Conservation (phyloP, 768 basidiomycete genomes). For the Hortiboletus campestris region DNA sequence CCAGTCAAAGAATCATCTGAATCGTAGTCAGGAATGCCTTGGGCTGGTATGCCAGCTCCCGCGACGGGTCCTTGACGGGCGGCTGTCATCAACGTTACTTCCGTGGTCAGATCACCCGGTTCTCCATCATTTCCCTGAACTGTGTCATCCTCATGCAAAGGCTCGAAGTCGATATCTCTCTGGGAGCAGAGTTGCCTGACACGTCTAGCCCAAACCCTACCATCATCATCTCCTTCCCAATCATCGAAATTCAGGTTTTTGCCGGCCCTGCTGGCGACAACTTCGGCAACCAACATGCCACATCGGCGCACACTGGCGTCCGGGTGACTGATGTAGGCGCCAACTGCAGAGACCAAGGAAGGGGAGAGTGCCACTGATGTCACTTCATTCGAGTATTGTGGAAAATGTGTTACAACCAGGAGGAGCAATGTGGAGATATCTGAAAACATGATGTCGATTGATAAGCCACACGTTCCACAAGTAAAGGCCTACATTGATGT, state of each 20-base stretch:
- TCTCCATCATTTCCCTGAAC: slow-evolving; percentile 6
- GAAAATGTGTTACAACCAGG: slow-evolving; percentile 59
- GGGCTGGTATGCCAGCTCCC: slow-evolving; percentile 3
- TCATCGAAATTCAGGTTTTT: slow-evolving; percentile 75
- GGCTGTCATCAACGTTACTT: slow-evolving; percentile 1
- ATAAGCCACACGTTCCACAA: neutral
- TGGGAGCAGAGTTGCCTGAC: slow-evolving; percentile 52
- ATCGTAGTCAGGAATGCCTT: slow-evolving; percentile 46
- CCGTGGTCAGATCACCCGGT: slow-evolving; percentile 15
- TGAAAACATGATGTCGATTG: slow-evolving; percentile 30
- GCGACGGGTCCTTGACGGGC: neutral
- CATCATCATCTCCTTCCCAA: slow-evolving; percentile 78
- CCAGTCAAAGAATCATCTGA: slow-evolving; percentile 83
- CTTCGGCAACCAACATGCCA: slow-evolving; percentile 92
- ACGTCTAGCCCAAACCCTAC: slow-evolving; percentile 60
- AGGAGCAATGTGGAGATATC: slow-evolving; percentile 76
- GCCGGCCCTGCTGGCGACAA: slow-evolving; percentile 58
- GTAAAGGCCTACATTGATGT: slow-evolving; percentile 66
- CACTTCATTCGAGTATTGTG: slow-evolving; percentile 45
- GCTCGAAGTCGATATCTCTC: slow-evolving; percentile 51
- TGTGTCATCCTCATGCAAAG: slow-evolving; percentile 18
- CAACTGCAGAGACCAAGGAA: slow-evolving; percentile 65
- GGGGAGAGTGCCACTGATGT: slow-evolving; percentile 51
- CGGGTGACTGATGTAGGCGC: slow-evolving; percentile 73
- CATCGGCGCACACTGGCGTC: slow-evolving; percentile 76